Evolutionary conservation across 2,329 filamentous ascomycete species (phyloP).

Genomic region (Metarhizium humberi): DNA sequence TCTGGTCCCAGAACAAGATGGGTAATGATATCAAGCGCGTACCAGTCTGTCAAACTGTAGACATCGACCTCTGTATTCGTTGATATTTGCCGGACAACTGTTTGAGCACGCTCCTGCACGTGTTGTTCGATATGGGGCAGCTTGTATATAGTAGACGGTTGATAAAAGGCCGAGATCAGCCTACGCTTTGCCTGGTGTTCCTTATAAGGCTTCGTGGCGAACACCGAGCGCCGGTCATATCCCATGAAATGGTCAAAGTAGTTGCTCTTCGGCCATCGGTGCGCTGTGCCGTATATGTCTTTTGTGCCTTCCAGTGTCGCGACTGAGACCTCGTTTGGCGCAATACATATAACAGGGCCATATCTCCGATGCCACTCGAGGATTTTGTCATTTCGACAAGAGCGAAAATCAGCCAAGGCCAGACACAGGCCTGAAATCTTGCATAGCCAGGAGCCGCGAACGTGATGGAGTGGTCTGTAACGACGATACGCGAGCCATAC

Average conservation of each 20-base stretch:
- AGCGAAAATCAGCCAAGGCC: neutral
- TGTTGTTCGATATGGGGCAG: slow-evolving; percentile 3
- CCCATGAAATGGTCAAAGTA: slow-evolving; percentile 7
- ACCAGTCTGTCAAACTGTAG: slow-evolving; percentile 5
- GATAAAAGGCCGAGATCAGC: slow-evolving; percentile 6
- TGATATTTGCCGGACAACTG: neutral
- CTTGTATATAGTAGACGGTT: slow-evolving; percentile 6
- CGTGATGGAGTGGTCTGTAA: too few relatives aligned
- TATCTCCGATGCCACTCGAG: slow-evolving; percentile 4
- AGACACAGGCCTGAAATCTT: neutral
- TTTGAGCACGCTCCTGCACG: slow-evolving; percentile 1
- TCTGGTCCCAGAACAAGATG: slow-evolving; percentile 2
- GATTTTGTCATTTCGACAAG: slow-evolving; percentile 3
- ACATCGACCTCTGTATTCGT: neutral
- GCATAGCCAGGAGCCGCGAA: too few relatives aligned
- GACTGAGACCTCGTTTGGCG: slow-evolving; percentile 7
- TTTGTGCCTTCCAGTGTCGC: neutral
- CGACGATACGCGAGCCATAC: too few relatives aligned
- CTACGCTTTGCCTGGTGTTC: slow-evolving; percentile 4
- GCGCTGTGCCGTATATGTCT: slow-evolving; percentile 1
- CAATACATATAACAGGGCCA: slow-evolving; percentile 5
- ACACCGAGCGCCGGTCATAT: slow-evolving; percentile 4
- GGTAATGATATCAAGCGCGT: slow-evolving; percentile 5
- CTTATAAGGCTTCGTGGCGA: slow-evolving; percentile 6
- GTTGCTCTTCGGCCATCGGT: slow-evolving; percentile 5